These are phyloP conservation scores for Malassezia globosa DNA, from an alignment of 1,284 basidiomycete species.

Conservation along the genomic window DNA sequence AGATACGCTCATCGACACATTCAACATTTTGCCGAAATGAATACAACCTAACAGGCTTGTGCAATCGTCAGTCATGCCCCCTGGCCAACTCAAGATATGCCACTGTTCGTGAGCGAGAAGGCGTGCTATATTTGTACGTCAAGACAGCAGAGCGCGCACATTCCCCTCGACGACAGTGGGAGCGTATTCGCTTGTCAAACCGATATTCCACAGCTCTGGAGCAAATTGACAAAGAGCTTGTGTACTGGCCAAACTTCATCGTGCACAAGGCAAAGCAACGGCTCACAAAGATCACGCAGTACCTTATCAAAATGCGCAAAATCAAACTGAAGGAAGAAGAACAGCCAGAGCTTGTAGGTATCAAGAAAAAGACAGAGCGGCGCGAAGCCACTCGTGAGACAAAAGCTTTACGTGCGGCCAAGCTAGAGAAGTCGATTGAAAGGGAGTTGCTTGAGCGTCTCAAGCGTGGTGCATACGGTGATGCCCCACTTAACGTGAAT, in stretches of 20 bases:
- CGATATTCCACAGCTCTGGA: constrained; percentile 90
- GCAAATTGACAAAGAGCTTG: constrained; percentile 66
- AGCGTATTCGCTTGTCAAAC: constrained; percentile 79
- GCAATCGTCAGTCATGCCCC: constrained; percentile 89
- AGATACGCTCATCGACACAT: constrained; percentile 42
- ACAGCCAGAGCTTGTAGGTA: constrained; percentile 84
- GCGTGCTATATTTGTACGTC: constrained; percentile 84
- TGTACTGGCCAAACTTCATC: constrained; percentile 94
- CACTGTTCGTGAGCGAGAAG: constrained; percentile 89
- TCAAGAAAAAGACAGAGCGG: constrained; percentile 96
- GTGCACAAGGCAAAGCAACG: constrained; percentile 99
- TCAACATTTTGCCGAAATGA: constrained; percentile 91
- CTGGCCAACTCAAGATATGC: constrained; percentile 93
- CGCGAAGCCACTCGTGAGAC: constrained; percentile 82
- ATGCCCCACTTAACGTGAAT: constrained; percentile 94
- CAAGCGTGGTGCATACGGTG: constrained; percentile 92
- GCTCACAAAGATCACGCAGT: constrained; percentile 96
- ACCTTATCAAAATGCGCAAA: constrained; percentile 93
- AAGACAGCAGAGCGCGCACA: constrained; percentile 98
- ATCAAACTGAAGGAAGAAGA: constrained; percentile 64
- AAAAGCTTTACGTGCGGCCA: constrained; percentile 80
- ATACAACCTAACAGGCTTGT: constrained; percentile 96
- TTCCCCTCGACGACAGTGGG: constrained; percentile 92
- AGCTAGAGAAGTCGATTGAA: constrained; percentile 80
- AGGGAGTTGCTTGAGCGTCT: constrained; percentile 89